Conservation (phyloP, 2,329 filamentous ascomycete species). For the Phyllosticta ampelicida region DNA sequence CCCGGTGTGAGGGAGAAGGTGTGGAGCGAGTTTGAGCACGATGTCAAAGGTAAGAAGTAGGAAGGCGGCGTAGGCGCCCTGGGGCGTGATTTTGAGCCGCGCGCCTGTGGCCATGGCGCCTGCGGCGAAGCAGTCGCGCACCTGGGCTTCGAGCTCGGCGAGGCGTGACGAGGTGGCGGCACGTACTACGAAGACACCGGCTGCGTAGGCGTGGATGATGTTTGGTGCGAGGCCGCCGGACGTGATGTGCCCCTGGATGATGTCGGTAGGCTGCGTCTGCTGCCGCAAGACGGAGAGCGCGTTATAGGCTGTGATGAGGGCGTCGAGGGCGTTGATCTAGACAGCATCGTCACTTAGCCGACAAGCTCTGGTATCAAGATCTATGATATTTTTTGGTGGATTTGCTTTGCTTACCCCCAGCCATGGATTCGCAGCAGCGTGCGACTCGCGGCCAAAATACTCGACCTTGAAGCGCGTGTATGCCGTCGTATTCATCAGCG, state of each 20-base stretch:
- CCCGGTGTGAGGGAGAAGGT: too few relatives aligned
- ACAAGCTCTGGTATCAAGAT: too few relatives aligned
- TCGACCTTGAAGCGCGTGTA: conserved; percentile 40
- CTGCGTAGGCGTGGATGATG: conserved; percentile 31
- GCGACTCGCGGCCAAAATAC: conserved; percentile 35
- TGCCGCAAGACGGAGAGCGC: conserved; percentile 28
- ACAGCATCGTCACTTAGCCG: too few relatives aligned
- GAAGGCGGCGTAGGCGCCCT: conserved; percentile 40
- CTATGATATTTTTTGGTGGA: too few relatives aligned
- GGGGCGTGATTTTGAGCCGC: conserved; percentile 32
- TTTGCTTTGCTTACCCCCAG: conserved; percentile 3
- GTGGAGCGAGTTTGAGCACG: too few relatives aligned
- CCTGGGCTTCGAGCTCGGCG: conserved; percentile 21
- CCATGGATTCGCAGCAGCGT: conserved; percentile 27
- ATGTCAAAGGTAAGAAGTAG: too few relatives aligned
- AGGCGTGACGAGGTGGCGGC: conserved; percentile 21
- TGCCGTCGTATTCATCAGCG: conserved; percentile 43
- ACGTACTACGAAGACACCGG: conserved; percentile 28
- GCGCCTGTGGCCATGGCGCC: conserved; percentile 43
- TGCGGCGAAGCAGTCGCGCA: conserved; percentile 36
- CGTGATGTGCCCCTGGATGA: conserved; percentile 26
- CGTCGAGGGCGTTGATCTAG: conserved; percentile 25
- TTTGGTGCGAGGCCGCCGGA: conserved; percentile 23
- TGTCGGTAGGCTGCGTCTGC: conserved; percentile 30
- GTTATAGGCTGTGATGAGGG: conserved; percentile 14